Base-by-base conservation (phyloP, 2,329 filamentous ascomycete species). In the Sarocladium strictum region DNA sequence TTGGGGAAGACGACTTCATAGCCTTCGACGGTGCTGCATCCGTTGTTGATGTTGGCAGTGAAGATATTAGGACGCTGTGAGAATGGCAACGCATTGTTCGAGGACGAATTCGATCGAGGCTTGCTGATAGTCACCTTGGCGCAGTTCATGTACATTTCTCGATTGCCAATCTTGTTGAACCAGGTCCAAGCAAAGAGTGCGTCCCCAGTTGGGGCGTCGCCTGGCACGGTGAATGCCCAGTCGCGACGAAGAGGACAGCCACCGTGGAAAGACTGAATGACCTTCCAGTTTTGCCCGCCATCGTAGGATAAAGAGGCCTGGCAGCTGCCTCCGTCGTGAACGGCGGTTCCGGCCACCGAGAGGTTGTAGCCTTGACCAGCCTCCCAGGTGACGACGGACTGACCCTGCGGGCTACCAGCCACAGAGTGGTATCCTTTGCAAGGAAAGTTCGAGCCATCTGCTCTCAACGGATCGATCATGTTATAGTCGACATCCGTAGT, bases 121-220 rank as follows among this genome's bases (percentile, higher is more conserved):
- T 24, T 26, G 12, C 37, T 27, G 27, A 60, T 60, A 4, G 75
- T 76, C 55, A 88, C 69, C 0, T 82, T 81, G 2, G 83, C 83
- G 60, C 86, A 90, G 72, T 89, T 87, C 85, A 87, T 87, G 72
- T 89, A 89, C 73, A 88, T 84, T 64, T 90, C 87, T 7, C 86
- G 80, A 67, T 89, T 89, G 4, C 87, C 87, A 32, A 88, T 63
- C 49, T 81, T 84, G 62, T 90, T 90, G 68, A 87, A 79, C 87
- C 87, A 90, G 11, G 85, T 83, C 86, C 86, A 90, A 9, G 84
- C 84, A 21, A 89, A 74, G 1, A 80, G 26, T 35, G 60, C 60
- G n/a, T 58, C 56, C n/a, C 60, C 60, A 27, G 67, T 62, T 6
- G 80, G 80, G 1, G 80, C 80, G 58, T 83, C 80, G 1, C 72